These are phyloP conservation scores for Cyathus striatus DNA, from an alignment of 768 basidiomycete species.

Conservation along the genomic window DNA sequence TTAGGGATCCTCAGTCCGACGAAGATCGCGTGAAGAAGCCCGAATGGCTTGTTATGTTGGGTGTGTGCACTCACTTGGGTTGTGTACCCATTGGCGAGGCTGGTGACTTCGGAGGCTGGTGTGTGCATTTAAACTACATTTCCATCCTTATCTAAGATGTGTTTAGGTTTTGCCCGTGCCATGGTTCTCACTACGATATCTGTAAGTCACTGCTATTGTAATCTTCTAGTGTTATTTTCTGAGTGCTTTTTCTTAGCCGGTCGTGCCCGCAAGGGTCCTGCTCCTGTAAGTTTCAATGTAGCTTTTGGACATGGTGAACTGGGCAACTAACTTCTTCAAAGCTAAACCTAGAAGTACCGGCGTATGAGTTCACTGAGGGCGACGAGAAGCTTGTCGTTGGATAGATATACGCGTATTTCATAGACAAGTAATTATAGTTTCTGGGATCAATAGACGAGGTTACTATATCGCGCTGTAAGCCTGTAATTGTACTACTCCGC, in stretches of 20 bases:
- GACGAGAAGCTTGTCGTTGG: constrained; percentile 87
- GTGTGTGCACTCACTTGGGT: constrained; percentile 96
- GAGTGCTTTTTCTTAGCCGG: constrained; percentile 57
- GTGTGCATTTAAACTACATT: constrained; percentile 18
- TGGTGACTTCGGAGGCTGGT: constrained; percentile 98
- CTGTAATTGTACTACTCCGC: too few relatives aligned
- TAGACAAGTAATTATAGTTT: too few relatives aligned
- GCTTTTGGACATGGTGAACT: constrained; percentile 5
- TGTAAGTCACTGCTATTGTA: constrained; percentile 42
- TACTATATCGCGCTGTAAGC: too few relatives aligned
- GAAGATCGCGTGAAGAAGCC: constrained; percentile 88
- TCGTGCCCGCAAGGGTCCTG: constrained; percentile 93
- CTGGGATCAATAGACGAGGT: too few relatives aligned
- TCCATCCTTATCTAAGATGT: constrained; percentile 1
- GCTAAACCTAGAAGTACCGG: constrained; percentile 94
- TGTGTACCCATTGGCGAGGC: constrained; percentile 98
- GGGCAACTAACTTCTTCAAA: constrained; percentile 20
- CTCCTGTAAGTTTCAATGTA: constrained; percentile 60
- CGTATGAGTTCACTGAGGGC: constrained; percentile 81
- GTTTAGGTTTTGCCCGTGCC: constrained; percentile 91
- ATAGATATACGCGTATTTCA: too few relatives aligned
- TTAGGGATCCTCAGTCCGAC: constrained; percentile 92
- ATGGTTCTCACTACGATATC: constrained; percentile 98
- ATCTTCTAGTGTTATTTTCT: constrained; percentile 3
- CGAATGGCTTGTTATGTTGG: constrained; percentile 92